Conservation (phyloP, 2,329 filamentous ascomycete genomes). For the Xylariaceae sp. region DNA sequence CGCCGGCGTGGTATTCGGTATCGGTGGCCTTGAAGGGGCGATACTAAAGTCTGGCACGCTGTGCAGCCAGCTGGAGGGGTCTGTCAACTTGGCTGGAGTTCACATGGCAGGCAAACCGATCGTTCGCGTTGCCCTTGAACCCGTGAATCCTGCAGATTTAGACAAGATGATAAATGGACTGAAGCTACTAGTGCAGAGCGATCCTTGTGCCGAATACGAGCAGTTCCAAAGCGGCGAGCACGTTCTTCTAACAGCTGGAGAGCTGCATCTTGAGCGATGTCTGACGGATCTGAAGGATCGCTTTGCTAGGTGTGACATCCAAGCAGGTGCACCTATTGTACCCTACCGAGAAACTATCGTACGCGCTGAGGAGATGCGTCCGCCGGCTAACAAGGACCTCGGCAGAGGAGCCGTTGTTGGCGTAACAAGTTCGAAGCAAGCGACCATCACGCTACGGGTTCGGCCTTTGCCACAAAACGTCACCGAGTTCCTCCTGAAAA, state of each 20-base stretch:
- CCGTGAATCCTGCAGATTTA: constrained; percentile 80
- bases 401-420: constrained; percentile 74
- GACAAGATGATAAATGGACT: constrained; percentile 93
- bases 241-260: constrained; percentile 87
- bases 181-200: constrained; percentile 82
- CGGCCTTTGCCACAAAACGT: constrained; percentile 71
- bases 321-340: constrained; percentile 89
- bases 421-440: constrained; percentile 77
- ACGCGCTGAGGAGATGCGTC: constrained; percentile 82
- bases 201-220: constrained; percentile 94
- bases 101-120: constrained; percentile 78
- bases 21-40: constrained; percentile 84
- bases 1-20: constrained; percentile 91
- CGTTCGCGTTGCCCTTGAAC: constrained; percentile 92
- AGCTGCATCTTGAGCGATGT: constrained; percentile 89
- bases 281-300: constrained; percentile 87
- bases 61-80: constrained; percentile 79
- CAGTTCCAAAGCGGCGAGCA: constrained; percentile 90
- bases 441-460: constrained; percentile 70
- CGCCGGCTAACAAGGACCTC: constrained; percentile 76
- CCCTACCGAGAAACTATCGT: constrained; percentile 93
- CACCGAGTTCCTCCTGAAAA: constrained; percentile 79
- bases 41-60: constrained; percentile 95
- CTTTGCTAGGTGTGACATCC: constrained; percentile 90
- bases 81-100: constrained; percentile 85